Conservation (phyloP, 2,329 filamentous ascomycete genomes). For the Talaromyces verruculosus region DNA sequence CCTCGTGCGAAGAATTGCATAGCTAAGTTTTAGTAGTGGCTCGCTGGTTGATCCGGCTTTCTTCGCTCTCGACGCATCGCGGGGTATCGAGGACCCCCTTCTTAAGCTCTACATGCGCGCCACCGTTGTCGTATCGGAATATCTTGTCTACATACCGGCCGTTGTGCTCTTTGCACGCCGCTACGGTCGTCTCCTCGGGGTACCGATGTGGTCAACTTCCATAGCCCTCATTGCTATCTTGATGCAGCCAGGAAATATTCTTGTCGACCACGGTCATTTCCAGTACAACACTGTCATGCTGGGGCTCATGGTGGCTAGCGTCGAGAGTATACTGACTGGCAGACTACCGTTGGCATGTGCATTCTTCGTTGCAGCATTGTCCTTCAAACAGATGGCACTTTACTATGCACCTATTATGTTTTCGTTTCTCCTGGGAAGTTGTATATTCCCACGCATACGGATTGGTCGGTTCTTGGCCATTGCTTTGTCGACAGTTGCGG, state of each 20-base stretch:
- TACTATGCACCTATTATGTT: constrained; percentile 96
- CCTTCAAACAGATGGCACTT: constrained; percentile 98
- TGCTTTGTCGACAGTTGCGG: constrained; percentile 66
- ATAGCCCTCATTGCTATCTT: constrained; percentile 86
- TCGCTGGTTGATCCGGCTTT: constrained; percentile 74
- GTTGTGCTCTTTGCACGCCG: constrained; percentile 80
- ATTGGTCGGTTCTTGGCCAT: constrained; percentile 70
- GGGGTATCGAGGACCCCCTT: constrained; percentile 72
- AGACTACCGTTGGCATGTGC: constrained; percentile 84
- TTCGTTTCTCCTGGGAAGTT: constrained; percentile 83
- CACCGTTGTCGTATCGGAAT: constrained; percentile 87
- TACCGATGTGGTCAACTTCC: constrained; percentile 77
- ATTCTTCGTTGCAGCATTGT: constrained; percentile 90
- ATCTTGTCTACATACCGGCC: constrained; percentile 83
- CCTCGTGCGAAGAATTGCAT: not conserved
- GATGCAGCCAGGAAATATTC: constrained; percentile 84
- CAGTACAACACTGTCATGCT: constrained; percentile 99
- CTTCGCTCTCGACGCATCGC: constrained; percentile 83
- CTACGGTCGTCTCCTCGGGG: constrained; percentile 71
- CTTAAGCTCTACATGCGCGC: constrained; percentile 96
- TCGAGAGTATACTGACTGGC: constrained; percentile 85
- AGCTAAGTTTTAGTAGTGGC: constrained; percentile 53
- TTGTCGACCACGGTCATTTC: constrained; percentile 94
- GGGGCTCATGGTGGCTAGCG: constrained; percentile 78
- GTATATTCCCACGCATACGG: constrained; percentile 72